Evolutionary conservation across 2,329 filamentous ascomycete species (phyloP), one percentile per base, ranked within the genome.

Genomic region (Canariomyces notabilis): DNA sequence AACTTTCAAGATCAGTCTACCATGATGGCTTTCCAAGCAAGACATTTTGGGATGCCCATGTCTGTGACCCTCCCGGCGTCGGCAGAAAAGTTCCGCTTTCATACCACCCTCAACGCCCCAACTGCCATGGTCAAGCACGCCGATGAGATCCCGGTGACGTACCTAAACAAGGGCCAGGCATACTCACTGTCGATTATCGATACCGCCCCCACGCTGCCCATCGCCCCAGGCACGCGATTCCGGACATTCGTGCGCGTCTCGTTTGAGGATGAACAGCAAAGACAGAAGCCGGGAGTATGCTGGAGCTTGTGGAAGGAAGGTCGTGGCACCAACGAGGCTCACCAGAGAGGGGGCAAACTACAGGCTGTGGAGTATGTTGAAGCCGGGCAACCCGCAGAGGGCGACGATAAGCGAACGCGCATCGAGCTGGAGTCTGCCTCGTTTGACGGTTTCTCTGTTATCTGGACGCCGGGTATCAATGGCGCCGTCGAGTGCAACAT

Each of bases 361-460:
- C 87, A 96, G 62, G 93, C 93, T 1, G 91, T 98, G 20, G 93
- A 98, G 67, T 96, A 88, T 56, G 90, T 97, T 15, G 90, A 83
- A 55, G 71, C 76, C 1, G 71, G 72, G 6, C 79, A 81, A 51
- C 73, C 76, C 1, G 70, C 71, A 2, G 80, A 83, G 41, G 76
- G 74, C 6, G 80, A 82, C 55, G 80, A 83, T 58, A 83, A 83
- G 58, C 74, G 80, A 54, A 81, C 83, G 2, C 79, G 82, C 12
- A 71, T 88, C 9, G 82, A 88, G 56, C 67, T 90, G 1, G 85
- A 89, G 57, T 79, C 71, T 2, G 83, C 87, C 3, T 95, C 89
- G 0, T 96, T 96, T 55, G 91, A 97, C 61, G 90, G 91, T 0
- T 97, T 97, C 63, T 91, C 85, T 6, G 88, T 97, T 4, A 79